These are phyloP conservation scores for Mycena olivaceomarginata DNA, from an alignment of 768 basidiomycete genomes.

Conservation along the genomic window DNA sequence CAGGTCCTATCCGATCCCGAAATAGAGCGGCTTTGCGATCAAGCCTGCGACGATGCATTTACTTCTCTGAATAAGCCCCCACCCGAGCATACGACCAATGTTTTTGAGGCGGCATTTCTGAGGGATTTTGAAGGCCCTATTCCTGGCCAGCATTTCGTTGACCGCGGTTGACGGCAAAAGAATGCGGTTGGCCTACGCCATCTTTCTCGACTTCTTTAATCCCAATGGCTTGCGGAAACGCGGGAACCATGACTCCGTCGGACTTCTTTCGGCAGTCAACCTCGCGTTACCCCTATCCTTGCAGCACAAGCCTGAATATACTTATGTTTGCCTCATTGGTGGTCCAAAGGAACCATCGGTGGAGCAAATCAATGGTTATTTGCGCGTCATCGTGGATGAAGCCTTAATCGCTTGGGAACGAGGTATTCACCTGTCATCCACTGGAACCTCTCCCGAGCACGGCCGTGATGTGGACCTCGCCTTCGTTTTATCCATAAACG, in stretches of 20 bases:
- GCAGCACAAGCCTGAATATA: slow-evolving; percentile 51
- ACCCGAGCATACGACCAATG: slow-evolving; percentile 20
- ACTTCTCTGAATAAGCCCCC: slow-evolving; percentile 11
- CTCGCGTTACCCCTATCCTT: slow-evolving; percentile 51
- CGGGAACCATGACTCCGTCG: slow-evolving; percentile 46
- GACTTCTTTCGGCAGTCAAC: slow-evolving; percentile 53
- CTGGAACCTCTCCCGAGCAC: slow-evolving; percentile 3
- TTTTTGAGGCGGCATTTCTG: slow-evolving; percentile 49
- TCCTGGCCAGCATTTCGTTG: slow-evolving; percentile 41
- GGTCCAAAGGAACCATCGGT: slow-evolving; percentile 48
- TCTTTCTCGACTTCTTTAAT: slow-evolving; percentile 55
- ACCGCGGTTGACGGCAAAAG: slow-evolving; percentile 19
- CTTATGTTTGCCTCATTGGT: slow-evolving; percentile 51
- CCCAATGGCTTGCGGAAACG: slow-evolving; percentile 42
- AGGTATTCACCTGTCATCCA: slow-evolving; percentile 34
- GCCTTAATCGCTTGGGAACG: slow-evolving; percentile 41
- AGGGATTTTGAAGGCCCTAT: slow-evolving; percentile 47
- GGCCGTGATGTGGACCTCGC: slow-evolving; percentile 11
- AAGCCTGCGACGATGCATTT: slow-evolving; percentile 40
- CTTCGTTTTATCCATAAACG: slow-evolving; percentile 44
- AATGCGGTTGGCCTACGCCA: slow-evolving; percentile 41
- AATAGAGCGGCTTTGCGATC: slow-evolving; percentile 33
- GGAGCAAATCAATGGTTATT: slow-evolving; percentile 48
- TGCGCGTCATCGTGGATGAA: slow-evolving; percentile 51
- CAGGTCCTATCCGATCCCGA: slow-evolving; percentile 35